phyloP scores from a whole-genome alignment of 805 yeast genomes.

The Zygosaccharomyces lentus region DNA sequence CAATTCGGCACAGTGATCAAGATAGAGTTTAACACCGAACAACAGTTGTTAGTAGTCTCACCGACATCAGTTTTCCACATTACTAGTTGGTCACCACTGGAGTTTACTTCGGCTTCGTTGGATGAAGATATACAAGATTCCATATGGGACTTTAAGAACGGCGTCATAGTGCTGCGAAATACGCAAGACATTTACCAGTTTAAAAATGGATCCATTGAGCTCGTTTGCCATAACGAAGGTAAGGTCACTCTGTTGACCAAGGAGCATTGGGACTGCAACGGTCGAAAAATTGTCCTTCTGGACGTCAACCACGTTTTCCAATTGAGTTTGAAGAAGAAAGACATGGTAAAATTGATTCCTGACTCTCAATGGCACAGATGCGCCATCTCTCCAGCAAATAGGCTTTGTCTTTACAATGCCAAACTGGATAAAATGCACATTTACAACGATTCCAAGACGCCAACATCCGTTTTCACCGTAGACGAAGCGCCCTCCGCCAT shows the following conservation, averaged over 20 bases:
- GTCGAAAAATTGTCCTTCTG: conserved; percentile 19
- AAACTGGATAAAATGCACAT: conserved; percentile 45
- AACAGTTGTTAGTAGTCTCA: conserved; percentile 20
- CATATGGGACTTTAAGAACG: conserved; percentile 32
- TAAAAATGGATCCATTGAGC: conserved; percentile 11
- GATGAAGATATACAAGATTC: conserved; percentile 17
- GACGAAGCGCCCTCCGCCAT: conserved; percentile 43
- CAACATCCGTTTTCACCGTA: conserved; percentile 25
- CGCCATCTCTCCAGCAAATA: conserved; percentile 26
- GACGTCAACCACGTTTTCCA: conserved; percentile 24
- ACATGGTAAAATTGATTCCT: conserved; percentile 7
- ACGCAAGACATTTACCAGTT: conserved; percentile 23
- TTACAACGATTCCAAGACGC: conserved; percentile 34
- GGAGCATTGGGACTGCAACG: conserved; percentile 29
- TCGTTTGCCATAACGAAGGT: conserved; percentile 17
- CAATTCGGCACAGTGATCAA: conserved; percentile 20
- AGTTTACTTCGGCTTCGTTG: conserved; percentile 12
- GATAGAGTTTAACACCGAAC: conserved; percentile 22
- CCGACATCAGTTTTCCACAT: conserved; percentile 17
- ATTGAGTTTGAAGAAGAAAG: conserved; percentile 7
- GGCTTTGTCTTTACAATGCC: conserved; percentile 48
- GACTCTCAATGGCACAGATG: conserved; percentile 31
- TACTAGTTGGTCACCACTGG: conserved; percentile 22
- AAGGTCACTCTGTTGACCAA: conserved; percentile 27
- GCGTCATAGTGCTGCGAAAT: conserved; percentile 18